Percentiles rank a stretch among this genome's conserved stretches.
phyloP scores from a whole-genome alignment of 2,329 filamentous ascomycete genomes.

The Botrytis cinerea region DNA sequence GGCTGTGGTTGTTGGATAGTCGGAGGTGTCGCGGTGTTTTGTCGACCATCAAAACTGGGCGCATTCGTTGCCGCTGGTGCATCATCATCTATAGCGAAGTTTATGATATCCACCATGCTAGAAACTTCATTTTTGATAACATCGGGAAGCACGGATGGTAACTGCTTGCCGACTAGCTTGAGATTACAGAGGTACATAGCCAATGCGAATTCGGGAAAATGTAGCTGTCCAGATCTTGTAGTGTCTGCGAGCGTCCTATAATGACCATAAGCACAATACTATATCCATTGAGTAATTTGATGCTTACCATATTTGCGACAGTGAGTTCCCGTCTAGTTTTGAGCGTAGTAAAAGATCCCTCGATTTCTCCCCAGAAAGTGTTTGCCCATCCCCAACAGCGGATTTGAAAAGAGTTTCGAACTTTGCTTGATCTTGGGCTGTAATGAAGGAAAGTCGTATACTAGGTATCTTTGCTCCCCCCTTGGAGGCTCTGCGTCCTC shows the following conservation, averaged over 20 bases:
- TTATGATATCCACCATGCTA: constrained; percentile 99
- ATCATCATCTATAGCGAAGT: constrained; percentile 85
- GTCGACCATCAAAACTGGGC: constrained; percentile 66
- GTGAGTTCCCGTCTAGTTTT: constrained; percentile 79
- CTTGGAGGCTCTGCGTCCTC: constrained; percentile 52
- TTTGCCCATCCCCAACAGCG: constrained; percentile 79
- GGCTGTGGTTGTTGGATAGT: constrained; percentile 70
- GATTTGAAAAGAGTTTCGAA: constrained; percentile 98
- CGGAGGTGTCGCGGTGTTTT: constrained; percentile 52
- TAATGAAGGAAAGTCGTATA: constrained; percentile 93
- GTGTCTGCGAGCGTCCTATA: constrained; percentile 87
- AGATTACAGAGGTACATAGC: constrained; percentile 99
- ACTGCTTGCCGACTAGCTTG: constrained; percentile 79
- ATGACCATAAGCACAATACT: constrained; percentile 33
- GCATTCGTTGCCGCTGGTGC: constrained; percentile 60
- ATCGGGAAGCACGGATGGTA: constrained; percentile 77
- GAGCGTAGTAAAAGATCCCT: constrained; percentile 87
- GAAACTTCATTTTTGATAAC: constrained; percentile 94
- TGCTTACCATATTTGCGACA: constrained; percentile 90
- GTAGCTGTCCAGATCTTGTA: constrained; percentile 90
- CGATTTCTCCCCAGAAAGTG: constrained; percentile 90
- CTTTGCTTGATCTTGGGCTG: constrained; percentile 89
- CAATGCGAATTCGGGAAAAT: constrained; percentile 96
- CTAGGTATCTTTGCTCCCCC: constrained; percentile 80
- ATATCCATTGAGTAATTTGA: constrained; percentile 15